Evolutionary conservation across 2,329 filamentous ascomycete genomes (phyloP).

Genomic region (Amylocarpus encephaloides): DNA sequence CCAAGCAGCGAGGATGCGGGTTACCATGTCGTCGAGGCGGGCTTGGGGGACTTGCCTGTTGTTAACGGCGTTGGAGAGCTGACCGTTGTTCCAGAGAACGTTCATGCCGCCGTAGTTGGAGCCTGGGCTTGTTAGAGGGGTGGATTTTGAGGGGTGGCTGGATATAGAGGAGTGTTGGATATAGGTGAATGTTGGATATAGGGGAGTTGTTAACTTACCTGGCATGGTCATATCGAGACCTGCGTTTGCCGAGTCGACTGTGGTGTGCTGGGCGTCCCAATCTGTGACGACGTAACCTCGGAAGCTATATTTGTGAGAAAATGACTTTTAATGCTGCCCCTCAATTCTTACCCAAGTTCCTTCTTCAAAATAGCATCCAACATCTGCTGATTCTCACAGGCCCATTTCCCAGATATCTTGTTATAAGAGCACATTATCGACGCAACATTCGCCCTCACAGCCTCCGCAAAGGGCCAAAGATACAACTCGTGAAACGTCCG

Average conservation of each 20-base stretch:
- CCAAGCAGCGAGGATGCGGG: constrained; percentile 55
- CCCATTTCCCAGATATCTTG: constrained; percentile 42
- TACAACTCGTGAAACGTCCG: constrained; percentile 71
- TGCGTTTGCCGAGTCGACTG: constrained; percentile 50
- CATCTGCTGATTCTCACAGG: constrained; percentile 43
- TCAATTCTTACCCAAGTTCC: constrained; percentile 46
- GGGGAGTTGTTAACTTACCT: constrained; percentile 30
- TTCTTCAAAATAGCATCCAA: constrained; percentile 45
- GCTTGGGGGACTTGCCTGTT: neutral
- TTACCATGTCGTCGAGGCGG: constrained; percentile 19
- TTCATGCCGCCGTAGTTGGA: neutral
- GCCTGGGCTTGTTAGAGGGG: neutral
- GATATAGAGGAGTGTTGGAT: no score
- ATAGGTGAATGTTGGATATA: neutral
- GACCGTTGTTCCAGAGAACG: neutral
- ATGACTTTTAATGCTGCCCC: constrained; percentile 24
- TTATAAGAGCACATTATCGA: constrained; percentile 56
- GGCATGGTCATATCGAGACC: constrained; percentile 68
- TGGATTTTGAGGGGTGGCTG: neutral
- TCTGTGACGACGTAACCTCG: constrained; percentile 55
- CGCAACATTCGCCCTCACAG: constrained; percentile 60
- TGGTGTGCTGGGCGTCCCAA: constrained; percentile 56
- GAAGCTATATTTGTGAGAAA: no score
- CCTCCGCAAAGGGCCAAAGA: constrained; percentile 72
- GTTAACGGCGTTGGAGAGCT: neutral